These are phyloP conservation scores for Daldinia childiae DNA, from an alignment of 495 filamentous ascomycete species.

Conservation along the genomic window DNA sequence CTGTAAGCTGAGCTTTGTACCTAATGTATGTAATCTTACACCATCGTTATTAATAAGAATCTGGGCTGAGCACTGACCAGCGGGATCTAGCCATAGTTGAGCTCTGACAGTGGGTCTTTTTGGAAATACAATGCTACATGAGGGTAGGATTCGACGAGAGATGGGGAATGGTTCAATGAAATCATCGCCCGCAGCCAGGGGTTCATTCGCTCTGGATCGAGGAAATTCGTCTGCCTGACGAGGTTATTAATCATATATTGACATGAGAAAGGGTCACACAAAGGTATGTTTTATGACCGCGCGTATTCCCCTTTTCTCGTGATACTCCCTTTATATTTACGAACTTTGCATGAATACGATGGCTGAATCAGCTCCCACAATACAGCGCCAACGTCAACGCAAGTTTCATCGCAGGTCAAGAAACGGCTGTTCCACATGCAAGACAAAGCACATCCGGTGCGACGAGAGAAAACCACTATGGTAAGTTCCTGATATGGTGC, in stretches of 20 bases:
- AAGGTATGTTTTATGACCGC: conserved; percentile 4
- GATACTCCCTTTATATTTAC: conserved; percentile 10
- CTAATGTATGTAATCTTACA: conserved; percentile 1
- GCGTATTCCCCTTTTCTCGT: conserved; percentile 8
- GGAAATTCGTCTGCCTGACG: conserved; percentile 38
- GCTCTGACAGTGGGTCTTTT: conserved; percentile 28
- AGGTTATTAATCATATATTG: conserved; percentile 29
- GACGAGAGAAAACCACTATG: conserved; percentile 49
- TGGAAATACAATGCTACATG: conserved; percentile 20
- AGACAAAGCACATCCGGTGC: conserved; percentile 48
- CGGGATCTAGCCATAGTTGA: conserved; percentile 27
- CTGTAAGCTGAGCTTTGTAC: conserved; percentile 10
- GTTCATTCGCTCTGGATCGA: conserved; percentile 2
- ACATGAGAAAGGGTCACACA: conserved; percentile 22
- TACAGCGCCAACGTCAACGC: conserved; percentile 44
- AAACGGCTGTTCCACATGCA: conserved; percentile 47
- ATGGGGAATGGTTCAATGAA: conserved; percentile 33
- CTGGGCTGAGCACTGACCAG: conserved; percentile 7
- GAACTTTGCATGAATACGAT: conserved; percentile 25
- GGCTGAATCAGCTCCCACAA: conserved; percentile 32
- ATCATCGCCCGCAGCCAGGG: conserved; percentile 28
- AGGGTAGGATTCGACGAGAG: conserved; percentile 32
- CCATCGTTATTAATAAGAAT: conserved; percentile 1
- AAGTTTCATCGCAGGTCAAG: conserved; percentile 47
- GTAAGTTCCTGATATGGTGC: conserved; percentile 39